These are phyloP conservation scores for Eutrema heterophyllum DNA, from an alignment of 345 rosid species.

Conservation along the genomic window DNA sequence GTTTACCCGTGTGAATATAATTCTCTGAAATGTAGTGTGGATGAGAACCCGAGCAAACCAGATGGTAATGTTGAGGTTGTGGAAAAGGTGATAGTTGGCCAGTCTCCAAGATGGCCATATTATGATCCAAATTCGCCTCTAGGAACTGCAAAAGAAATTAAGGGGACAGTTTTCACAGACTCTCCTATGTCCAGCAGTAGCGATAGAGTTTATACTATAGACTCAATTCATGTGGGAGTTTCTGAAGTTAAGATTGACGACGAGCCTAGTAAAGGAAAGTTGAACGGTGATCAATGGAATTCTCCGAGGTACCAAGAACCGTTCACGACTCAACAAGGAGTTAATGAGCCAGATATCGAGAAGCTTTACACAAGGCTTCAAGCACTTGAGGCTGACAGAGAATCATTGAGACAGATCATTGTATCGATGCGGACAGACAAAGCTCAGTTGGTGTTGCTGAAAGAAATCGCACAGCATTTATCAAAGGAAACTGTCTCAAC, in stretches of 20 bases:
- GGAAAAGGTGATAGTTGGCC: conserved; percentile 60
- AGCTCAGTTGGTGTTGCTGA: conserved; percentile 76
- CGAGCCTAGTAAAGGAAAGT: conserved; percentile 18
- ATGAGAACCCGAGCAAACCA: conserved; percentile 37
- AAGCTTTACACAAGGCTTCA: conserved; percentile 88
- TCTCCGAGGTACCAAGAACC: conserved; percentile 43
- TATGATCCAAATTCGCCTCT: conserved; percentile 42
- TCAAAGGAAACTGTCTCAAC: conserved; percentile 60
- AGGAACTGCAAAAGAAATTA: conserved; percentile 43
- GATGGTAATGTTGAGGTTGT: conserved; percentile 43
- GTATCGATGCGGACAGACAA: conserved; percentile 90
- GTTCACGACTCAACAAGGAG: conserved; percentile 38
- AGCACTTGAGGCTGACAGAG: conserved; percentile 94
- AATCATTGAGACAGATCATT: conserved; percentile 89
- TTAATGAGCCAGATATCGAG: conserved; percentile 67
- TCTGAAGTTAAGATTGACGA: conserved; percentile 39
- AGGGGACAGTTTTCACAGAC: conserved; percentile 38
- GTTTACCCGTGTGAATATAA: conserved; percentile 51
- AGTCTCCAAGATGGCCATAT: conserved; percentile 57
- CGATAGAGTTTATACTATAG: conserved; percentile 78
- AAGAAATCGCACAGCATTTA: conserved; percentile 89
- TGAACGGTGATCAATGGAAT: conserved; percentile 39
- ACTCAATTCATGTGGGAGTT: conserved; percentile 54
- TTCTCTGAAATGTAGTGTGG: conserved; percentile 52
- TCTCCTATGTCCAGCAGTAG: conserved; percentile 46